Conservation (phyloP, 2,329 filamentous ascomycete species). For the Neofusicoccum umdonicola region DNA sequence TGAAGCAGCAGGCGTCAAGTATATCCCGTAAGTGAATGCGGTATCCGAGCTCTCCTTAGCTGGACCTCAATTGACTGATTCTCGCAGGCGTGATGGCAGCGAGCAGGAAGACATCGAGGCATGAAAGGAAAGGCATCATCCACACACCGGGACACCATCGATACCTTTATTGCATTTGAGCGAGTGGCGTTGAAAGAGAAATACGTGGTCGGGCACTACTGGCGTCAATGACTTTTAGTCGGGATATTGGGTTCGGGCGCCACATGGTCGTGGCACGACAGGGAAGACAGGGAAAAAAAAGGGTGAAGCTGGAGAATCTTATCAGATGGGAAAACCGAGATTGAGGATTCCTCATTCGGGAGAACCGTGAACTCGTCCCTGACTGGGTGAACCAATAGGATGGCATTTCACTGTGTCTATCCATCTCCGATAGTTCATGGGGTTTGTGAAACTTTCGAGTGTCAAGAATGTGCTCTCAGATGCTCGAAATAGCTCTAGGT, state of each 20-base stretch:
- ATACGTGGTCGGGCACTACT: not conserved
- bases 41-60: not conserved
- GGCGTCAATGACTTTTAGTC: not conserved
- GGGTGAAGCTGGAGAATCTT: not conserved
- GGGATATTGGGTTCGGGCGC: not conserved
- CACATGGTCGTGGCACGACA: not conserved
- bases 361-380: too few relatives aligned
- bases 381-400: not conserved
- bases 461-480: not conserved
- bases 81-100: slow-evolving; percentile 30
- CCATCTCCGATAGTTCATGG: not conserved
- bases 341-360: not conserved
- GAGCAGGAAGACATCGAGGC: slow-evolving; percentile 31
- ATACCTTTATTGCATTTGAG: slow-evolving; percentile 16
- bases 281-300: not conserved
- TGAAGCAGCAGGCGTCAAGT: slow-evolving; percentile 60
- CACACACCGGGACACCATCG: not conserved
- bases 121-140: not conserved
- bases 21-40: slow-evolving; percentile 47
- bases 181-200: slow-evolving; percentile 14
- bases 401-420: not conserved
- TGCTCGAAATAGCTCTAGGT: not conserved
- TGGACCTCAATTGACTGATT: not conserved
- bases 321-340: not conserved
- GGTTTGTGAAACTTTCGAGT: not conserved